Conservation (phyloP, 2,329 filamentous ascomycete genomes). For the Alternaria sp. region DNA sequence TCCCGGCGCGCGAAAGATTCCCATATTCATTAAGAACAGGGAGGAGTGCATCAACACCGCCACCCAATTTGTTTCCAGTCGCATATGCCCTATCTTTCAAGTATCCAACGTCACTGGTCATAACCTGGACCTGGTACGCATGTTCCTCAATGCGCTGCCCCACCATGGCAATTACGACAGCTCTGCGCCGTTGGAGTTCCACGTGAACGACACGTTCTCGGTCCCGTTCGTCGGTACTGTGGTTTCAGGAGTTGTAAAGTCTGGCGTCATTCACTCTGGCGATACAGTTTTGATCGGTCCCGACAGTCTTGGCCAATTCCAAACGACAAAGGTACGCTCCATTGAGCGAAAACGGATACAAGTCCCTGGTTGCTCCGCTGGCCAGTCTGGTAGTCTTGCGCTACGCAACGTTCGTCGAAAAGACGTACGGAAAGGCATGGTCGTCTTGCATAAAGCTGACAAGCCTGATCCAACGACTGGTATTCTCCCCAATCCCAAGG, state of each 20-base stretch:
- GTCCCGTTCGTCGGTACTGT: conserved; percentile 97
- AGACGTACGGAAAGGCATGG: conserved; percentile 97
- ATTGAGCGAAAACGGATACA: conserved; percentile 94
- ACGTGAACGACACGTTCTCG: conserved; percentile 97
- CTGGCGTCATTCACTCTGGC: conserved; percentile 84
- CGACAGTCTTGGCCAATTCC: conserved; percentile 89
- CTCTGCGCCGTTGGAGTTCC: conserved; percentile 87
- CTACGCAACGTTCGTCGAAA: conserved; percentile 86
- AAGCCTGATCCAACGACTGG: conserved; percentile 60
- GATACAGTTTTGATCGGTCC: conserved; percentile 90
- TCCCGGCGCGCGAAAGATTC: conserved; percentile 92
- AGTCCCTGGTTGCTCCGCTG: conserved; percentile 87
- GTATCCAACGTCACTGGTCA: conserved; percentile 97
- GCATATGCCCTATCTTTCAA: conserved; percentile 97
- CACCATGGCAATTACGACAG: conserved; percentile 93
- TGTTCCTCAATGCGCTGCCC: conserved; percentile 93
- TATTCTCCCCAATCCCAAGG: conserved; percentile 57
- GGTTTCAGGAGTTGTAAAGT: conserved; percentile 90
- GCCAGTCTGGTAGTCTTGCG: conserved; percentile 92
- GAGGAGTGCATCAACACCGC: conserved; percentile 96
- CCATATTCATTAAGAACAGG: conserved; percentile 90
- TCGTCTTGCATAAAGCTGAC: conserved; percentile 86
- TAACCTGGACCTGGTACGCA: conserved; percentile 87
- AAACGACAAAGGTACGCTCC: conserved; percentile 83
- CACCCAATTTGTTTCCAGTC: conserved; percentile 91